Base-by-base conservation (phyloP, 139 green algal genomes). In the Nannochloris sp. region DNA sequence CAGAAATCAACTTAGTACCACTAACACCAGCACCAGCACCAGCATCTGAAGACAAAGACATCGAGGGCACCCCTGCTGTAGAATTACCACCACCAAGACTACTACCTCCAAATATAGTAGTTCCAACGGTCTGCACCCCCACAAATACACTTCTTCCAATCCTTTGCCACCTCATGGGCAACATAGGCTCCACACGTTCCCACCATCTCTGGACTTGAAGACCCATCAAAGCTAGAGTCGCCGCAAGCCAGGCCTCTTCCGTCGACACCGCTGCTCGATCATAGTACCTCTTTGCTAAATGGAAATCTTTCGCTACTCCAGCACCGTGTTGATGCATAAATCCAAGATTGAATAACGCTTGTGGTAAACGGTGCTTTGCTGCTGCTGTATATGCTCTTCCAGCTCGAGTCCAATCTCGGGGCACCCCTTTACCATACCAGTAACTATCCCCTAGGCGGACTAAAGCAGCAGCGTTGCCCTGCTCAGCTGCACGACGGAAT, bases 341-440 rank as follows among this genome's bases (percentile, higher is more conserved):
- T 14, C 90, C 93, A 19, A 97, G 73, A 76, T 97, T 96, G 80
- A 96, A 97, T 69, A 93, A 83, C 23, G 91, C 90, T 68, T 96
- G 84, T 23, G 54, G 47, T 19, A 27, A 47, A 38, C 80, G 61
- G 14, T 84, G 54, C n/a, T 56, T 66, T 23, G 55, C 54, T 4
- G 80, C 80, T 29, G 65, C 57, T n/a, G 38, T 46, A 36, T 86
- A 86, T 37, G 74, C 45, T 36, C 32, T 5, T n/a, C 46, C 71
- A 14, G 77, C 80, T 27, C 37, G 57, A 3, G 42, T 19, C 73
- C 67, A 80, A 61, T 84, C 70, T 14, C 65, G 59, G 10, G 37
- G 19, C 7, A 81, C 73, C 5, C 81, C 90, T 1, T 75, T 60
- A 31, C 91, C 93, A 55, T 95, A 96, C 70, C 87, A 97, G 67